phyloP scores from a whole-genome alignment of 371 early-diverging fungal species.

The Mucor saturninus region DNA sequence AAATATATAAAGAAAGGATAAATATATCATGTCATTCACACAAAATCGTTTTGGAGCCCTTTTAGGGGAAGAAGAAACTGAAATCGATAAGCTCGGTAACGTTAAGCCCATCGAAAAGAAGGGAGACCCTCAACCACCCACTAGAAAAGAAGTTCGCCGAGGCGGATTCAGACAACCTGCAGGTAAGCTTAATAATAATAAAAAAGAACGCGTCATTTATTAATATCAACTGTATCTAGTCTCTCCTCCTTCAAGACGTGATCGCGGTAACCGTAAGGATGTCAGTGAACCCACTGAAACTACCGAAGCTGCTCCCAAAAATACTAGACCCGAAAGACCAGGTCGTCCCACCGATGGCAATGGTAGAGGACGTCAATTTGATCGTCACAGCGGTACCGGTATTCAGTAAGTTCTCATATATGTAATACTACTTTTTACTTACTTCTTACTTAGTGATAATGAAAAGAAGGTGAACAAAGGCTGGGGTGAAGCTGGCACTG shows the following conservation, averaged over 20 bases:
- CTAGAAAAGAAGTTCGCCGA: conserved; percentile 28
- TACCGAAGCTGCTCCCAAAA: neutral
- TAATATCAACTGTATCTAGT: conserved; percentile 31
- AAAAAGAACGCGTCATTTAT: conserved; percentile 4
- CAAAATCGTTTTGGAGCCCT: conserved; percentile 42
- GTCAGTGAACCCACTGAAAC: conserved; percentile 10
- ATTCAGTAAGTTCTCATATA: conserved; percentile 42
- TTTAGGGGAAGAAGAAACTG: conserved; percentile 42
- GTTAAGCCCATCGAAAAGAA: conserved; percentile 40
- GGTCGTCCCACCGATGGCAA: conserved; percentile 10
- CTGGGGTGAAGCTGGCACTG: conserved; percentile 67
- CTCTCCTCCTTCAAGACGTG: conserved; percentile 50
- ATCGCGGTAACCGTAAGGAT: conserved; percentile 27
- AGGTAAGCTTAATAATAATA: conserved; percentile 18
- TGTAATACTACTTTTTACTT: neutral
- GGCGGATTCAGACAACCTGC: conserved; percentile 29
- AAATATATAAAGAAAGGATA: neutral
- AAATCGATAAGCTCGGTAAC: conserved; percentile 50
- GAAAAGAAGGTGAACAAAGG: conserved; percentile 83
- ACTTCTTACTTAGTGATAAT: conserved; percentile 53
- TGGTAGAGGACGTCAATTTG: conserved; percentile 59
- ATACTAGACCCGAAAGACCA: conserved; percentile 20
- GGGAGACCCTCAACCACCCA: conserved; percentile 21
- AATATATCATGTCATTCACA: conserved; percentile 36
- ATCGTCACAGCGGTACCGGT: conserved; percentile 80